A percentile compares a stretch with the other conserved stretches of the same genome.
phyloP scores from a whole-genome alignment of 2,329 filamentous ascomycete species.

The Beauveria brongniartii region DNA sequence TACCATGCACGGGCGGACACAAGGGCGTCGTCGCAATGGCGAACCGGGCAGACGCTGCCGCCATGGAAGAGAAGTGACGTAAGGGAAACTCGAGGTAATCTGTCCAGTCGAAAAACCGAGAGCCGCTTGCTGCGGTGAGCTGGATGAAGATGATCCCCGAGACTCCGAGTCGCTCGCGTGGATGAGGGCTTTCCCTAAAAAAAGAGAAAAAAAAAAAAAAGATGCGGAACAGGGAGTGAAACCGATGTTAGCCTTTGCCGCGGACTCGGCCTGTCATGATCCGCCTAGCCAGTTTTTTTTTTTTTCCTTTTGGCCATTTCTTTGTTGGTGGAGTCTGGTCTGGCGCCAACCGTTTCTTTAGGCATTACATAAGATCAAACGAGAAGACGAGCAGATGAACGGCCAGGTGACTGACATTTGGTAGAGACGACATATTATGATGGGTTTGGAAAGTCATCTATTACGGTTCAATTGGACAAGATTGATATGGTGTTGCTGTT shows the following conservation, averaged over 20 bases:
- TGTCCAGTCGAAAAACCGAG: not conserved
- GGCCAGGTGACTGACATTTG: too few species aligned
- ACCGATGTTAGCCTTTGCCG: not conserved
- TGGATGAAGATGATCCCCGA: not conserved
- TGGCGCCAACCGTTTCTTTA: not conserved
- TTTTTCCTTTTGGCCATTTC: not conserved
- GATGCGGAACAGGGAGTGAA: not conserved
- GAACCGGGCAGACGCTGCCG: constrained; percentile 8
- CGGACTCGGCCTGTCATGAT: not conserved
- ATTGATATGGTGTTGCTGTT: too few species aligned
- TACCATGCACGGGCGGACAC: constrained; percentile 2
- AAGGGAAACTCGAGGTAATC: not conserved
- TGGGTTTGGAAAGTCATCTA: too few species aligned
- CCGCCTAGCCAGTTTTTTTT: not conserved
- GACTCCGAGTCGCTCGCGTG: not conserved
- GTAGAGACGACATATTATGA: too few species aligned
- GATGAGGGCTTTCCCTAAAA: not conserved
- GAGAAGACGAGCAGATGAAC: not conserved
- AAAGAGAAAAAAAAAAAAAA: not conserved
- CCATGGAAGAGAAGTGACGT: constrained; percentile 4
- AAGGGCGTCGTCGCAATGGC: constrained; percentile 9
- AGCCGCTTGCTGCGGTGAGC: not conserved
- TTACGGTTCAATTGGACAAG: too few species aligned
- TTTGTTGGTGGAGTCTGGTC: not conserved
- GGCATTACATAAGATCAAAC: not conserved